A percentile compares a stretch with the other conserved stretches of the same genome.
These are phyloP conservation scores for Angomonas ambiguus DNA, from an alignment of 208 protist genomes.

Conservation along the genomic window DNA sequence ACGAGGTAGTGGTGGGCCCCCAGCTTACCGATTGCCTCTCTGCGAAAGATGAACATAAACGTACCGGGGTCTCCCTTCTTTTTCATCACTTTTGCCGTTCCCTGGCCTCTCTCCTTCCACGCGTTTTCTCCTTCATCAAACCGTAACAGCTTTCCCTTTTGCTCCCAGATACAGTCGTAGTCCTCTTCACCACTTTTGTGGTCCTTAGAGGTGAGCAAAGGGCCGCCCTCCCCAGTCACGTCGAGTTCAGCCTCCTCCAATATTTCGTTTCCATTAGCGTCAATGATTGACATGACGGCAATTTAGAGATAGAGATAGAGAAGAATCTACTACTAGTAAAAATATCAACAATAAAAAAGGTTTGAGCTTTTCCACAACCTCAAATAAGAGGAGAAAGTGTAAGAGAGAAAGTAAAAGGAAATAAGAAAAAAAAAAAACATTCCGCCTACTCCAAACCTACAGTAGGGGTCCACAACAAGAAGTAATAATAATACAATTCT, in stretches of 20 bases:
- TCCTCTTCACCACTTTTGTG: constrained; percentile 85
- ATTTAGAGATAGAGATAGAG: constrained; percentile 5
- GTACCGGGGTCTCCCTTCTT: constrained; percentile 55
- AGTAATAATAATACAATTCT: no score
- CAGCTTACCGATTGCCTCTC: constrained; percentile 84
- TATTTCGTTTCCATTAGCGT: constrained; percentile 71
- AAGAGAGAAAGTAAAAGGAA: not conserved
- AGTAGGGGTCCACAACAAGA: no score
- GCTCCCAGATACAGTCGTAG: constrained; percentile 68
- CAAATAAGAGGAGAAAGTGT: not conserved
- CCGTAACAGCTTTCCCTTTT: constrained; percentile 73
- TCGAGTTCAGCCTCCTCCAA: constrained; percentile 87
- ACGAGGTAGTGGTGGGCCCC: constrained; percentile 81
- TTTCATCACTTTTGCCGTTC: constrained; percentile 70
- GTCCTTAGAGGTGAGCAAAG: constrained; percentile 74
- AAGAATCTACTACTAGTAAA: constrained; percentile 4
- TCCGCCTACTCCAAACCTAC: no score
- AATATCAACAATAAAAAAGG: not conserved
- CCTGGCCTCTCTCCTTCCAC: constrained; percentile 91
- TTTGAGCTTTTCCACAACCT: no score
- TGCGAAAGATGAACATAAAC: constrained; percentile 87
- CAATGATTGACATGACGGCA: constrained; percentile 31
- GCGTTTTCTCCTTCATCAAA: constrained; percentile 91
- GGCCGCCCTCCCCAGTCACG: constrained; percentile 80
- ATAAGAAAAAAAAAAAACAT: not conserved